phyloP scores from a whole-genome alignment of 306 rosid species.

The Coriaria nepalensis region DNA sequence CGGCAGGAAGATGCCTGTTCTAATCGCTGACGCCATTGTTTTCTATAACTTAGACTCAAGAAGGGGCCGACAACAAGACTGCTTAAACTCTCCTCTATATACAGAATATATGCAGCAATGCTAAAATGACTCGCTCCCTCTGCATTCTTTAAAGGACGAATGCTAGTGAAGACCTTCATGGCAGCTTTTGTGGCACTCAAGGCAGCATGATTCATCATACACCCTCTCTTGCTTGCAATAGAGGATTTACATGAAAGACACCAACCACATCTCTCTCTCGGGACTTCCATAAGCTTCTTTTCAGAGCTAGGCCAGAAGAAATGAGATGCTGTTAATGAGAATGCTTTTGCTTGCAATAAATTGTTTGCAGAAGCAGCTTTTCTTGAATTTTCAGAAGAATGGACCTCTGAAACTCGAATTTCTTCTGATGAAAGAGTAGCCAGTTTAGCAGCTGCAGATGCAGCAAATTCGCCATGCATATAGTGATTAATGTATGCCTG shows the following conservation, averaged over 20 bases:
- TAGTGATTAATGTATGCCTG: constrained; percentile 65
- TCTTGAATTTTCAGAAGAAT: constrained; percentile 41
- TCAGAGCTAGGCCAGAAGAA: constrained; percentile 96
- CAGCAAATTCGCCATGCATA: constrained; percentile 84
- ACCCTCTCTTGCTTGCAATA: constrained; percentile 83
- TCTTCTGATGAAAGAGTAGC: constrained; percentile 66
- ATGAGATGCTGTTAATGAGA: constrained; percentile 63
- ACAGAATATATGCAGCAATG: constrained; percentile 63
- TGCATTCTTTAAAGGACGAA: constrained; percentile 52
- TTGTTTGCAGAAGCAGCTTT: constrained; percentile 38
- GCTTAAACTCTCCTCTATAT: constrained; percentile 61
- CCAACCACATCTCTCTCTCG: constrained; percentile 99
- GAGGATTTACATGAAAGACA: constrained; percentile 82
- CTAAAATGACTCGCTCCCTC: constrained; percentile 57
- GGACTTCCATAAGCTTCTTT: constrained; percentile 86
- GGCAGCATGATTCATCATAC: constrained; percentile 91
- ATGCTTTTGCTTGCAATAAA: constrained; percentile 75
- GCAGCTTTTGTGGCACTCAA: constrained; percentile 82
- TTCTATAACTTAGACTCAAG: constrained; percentile 41
- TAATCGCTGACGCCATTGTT: constrained; percentile 55
- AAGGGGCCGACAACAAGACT: constrained; percentile 84
- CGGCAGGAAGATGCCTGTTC: constrained; percentile 47
- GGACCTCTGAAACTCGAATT: constrained; percentile 40
- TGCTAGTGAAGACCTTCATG: constrained; percentile 47
- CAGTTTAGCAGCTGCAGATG: constrained; percentile 83